These are phyloP conservation scores for Diplodia sapinea DNA, from an alignment of 2,329 filamentous ascomycete genomes.

Conservation along the genomic window DNA sequence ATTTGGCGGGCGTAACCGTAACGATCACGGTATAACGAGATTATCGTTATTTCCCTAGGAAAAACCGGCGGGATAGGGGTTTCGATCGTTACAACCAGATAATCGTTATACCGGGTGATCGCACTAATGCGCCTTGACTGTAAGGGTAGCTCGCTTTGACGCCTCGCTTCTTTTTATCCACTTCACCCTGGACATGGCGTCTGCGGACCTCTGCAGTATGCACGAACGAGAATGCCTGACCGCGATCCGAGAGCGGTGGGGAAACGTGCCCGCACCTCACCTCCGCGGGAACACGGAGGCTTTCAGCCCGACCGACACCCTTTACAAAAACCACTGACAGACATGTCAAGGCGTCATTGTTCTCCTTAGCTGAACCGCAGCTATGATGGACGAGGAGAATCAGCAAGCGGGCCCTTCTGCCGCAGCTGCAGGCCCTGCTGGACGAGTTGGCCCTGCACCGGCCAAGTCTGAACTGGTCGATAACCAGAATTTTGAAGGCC, in stretches of 20 bases:
- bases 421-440: not conserved
- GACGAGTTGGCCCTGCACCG: not conserved
- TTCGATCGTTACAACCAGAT: too few species aligned
- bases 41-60: too few species aligned
- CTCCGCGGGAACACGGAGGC: not conserved
- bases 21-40: too few species aligned
- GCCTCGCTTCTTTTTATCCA: not conserved
- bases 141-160: not conserved
- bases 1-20: too few species aligned
- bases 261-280: not conserved
- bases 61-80: too few species aligned
- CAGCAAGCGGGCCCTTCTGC: constrained; percentile 10
- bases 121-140: too few species aligned
- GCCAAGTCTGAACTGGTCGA: constrained; percentile 9
- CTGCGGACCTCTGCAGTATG: not conserved
- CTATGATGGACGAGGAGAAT: constrained; percentile 21
- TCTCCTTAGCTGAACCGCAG: constrained; percentile 1
- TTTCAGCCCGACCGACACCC: not conserved
- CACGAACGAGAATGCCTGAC: constrained; percentile 7
- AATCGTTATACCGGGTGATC: too few species aligned
- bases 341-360: not conserved
- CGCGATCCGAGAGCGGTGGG: constrained; percentile 20
- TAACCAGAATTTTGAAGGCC: constrained; percentile 23
- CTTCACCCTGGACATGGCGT: not conserved
- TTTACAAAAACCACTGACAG: not conserved